Percentiles rank a stretch among this genome's conserved stretches.
Evolutionary conservation across 306 rosid genomes (phyloP).

Genomic region (Canavalia ensiformis): DNA sequence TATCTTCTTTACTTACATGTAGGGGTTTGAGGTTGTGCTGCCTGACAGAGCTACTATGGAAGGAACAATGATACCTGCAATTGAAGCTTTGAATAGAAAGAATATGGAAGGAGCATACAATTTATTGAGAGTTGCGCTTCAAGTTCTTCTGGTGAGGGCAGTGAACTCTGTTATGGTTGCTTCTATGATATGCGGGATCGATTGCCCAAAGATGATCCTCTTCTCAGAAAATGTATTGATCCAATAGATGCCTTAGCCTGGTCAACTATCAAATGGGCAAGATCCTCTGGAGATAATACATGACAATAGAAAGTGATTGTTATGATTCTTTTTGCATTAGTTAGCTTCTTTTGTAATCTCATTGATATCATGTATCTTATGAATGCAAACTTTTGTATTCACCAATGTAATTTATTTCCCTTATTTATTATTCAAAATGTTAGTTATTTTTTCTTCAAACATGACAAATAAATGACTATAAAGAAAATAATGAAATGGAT

Average conservation of each 20-base stretch:
- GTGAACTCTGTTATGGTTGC: conserved; percentile 62
- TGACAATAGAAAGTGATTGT: neutral
- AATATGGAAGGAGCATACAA: conserved; percentile 70
- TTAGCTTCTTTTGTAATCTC: conserved; percentile 19
- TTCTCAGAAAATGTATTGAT: conserved; percentile 41
- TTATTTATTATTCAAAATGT: conserved; percentile 19
- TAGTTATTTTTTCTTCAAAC: neutral
- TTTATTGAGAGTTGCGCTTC: conserved; percentile 63
- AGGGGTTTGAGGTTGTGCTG: conserved; percentile 71
- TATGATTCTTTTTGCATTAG: neutral
- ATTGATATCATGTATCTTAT: neutral
- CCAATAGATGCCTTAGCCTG: conserved; percentile 44
- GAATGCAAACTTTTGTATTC: conserved; percentile 8
- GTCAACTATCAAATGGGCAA: conserved; percentile 41
- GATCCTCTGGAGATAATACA: conserved; percentile 20
- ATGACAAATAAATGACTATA: neutral
- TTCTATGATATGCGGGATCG: conserved; percentile 58
- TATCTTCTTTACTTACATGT: conserved; percentile 9
- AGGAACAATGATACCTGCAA: conserved; percentile 59
- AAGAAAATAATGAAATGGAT: neutral
- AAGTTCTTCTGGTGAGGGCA: conserved; percentile 65
- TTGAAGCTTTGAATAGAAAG: conserved; percentile 63
- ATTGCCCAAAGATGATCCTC: conserved; percentile 56
- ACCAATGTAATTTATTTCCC: conserved; percentile 16
- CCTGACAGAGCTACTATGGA: conserved; percentile 69